Conservation (phyloP, 371 early-diverging fungal genomes). For the Mucor circinelloides region DNA sequence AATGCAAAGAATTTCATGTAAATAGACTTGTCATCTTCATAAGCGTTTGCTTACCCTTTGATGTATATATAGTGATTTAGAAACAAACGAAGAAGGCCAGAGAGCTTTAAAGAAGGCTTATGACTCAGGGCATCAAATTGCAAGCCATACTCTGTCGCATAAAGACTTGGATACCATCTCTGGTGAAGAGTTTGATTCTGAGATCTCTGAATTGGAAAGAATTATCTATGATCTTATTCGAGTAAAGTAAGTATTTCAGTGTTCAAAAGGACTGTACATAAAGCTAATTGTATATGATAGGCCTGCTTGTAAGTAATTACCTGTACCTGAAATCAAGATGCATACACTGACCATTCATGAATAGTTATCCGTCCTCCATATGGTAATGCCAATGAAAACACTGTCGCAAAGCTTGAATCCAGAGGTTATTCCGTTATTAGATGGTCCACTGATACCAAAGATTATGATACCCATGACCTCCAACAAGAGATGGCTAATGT, state of each 20-base stretch:
- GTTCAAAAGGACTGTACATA: neutral
- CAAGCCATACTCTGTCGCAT: constrained; percentile 63
- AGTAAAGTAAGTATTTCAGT: constrained; percentile 11
- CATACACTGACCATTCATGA: neutral
- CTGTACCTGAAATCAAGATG: neutral
- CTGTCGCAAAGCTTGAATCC: constrained; percentile 27
- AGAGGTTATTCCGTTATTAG: constrained; percentile 49
- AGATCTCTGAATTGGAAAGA: constrained; percentile 34
- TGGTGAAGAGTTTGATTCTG: constrained; percentile 18
- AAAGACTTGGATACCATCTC: constrained; percentile 27
- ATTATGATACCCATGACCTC: constrained; percentile 40
- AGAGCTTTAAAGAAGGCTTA: constrained; percentile 41
- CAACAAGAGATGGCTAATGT: constrained; percentile 19
- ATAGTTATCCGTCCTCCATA: constrained; percentile 54
- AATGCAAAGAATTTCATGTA: constrained; percentile 57
- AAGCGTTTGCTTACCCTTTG: neutral
- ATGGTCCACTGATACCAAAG: constrained; percentile 62
- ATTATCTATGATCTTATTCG: constrained; percentile 32
- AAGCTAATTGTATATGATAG: constrained; percentile 10
- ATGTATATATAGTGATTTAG: constrained; percentile 1
- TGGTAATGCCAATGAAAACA: constrained; percentile 31
- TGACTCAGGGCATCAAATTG: constrained; percentile 53
- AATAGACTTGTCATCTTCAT: neutral
- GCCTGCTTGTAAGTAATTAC: constrained; percentile 35
- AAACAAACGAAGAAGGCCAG: constrained; percentile 8